Evolutionary conservation across 2,329 filamentous ascomycete species (phyloP), one percentile per base, ranked within the genome.

Genomic region (Grosmannia penicillata): DNA sequence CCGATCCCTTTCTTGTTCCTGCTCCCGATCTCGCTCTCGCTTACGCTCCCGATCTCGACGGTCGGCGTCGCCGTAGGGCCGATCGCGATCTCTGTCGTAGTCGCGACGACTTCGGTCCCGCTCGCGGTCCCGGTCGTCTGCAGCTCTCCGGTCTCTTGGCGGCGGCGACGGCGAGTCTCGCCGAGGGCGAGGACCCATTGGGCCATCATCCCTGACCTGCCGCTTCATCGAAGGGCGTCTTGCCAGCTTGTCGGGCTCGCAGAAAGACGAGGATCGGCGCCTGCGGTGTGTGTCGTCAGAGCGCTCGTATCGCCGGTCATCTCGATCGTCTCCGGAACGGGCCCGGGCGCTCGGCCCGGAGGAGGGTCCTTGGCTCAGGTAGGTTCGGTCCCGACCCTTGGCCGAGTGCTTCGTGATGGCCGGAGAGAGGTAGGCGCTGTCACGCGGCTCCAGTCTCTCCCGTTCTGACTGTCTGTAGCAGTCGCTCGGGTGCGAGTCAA

Each of bases 321-420:
- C n/a, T 1, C 42, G 39, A 8, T 36, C 24, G 18, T 45, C 46
- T 11, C 44, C 37, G 15, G 45, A 47, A 8, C 44, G 42, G 4
- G 45, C 33, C 4, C 42, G 42, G 11, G 29, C 11, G 21, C 25
- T 24, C 10, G 29, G 28, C 7, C 29, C 23, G 13, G 8, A 15
- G 23, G 17, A 23, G 18, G 8, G 14, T 10, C 32, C 11, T 3
- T 30, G 21, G 17, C 45, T 48, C 42, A 59, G 56, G 37, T 66
- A 66, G 0, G 53, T 48, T 37, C 62, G 59, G 28, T 69, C 64
- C 3, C 65, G 58, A 5, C 62, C 57, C 4, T 54, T 55, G 10
- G 57, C 51, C 1, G 57, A 53, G 25, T 59, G 57, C 36, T 60
- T 65, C 22, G 60, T 58, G 3, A 63, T 50, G 3, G 63, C 53